phyloP scores from a whole-genome alignment of 805 yeast genomes.

The Kurtzmaniella fragi region DNA sequence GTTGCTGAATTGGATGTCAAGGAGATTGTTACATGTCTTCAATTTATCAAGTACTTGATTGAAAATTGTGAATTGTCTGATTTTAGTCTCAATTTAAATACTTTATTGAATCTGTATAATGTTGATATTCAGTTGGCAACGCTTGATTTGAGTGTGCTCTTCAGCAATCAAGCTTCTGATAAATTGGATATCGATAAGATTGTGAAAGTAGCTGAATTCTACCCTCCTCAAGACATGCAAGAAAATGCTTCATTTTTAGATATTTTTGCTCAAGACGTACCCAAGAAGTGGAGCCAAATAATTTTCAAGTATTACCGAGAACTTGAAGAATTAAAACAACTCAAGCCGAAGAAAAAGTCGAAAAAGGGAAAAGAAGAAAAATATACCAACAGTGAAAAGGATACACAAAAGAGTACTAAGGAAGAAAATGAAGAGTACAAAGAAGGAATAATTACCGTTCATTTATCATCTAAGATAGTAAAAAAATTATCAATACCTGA shows the following conservation, averaged over 20 bases:
- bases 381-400: slow-evolving; percentile 2
- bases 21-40: slow-evolving; percentile 47
- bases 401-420: not conserved
- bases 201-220: slow-evolving; percentile 48
- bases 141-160: slow-evolving; percentile 50
- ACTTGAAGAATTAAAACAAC: slow-evolving; percentile 5
- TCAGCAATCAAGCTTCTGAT: slow-evolving; percentile 41
- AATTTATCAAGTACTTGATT: slow-evolving; percentile 58
- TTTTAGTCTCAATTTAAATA: slow-evolving; percentile 62
- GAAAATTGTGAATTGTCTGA: slow-evolving; percentile 55
- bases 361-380: slow-evolving; percentile 13
- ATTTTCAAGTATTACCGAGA: slow-evolving; percentile 46
- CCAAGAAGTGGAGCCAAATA: slow-evolving; percentile 56
- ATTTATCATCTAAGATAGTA: slow-evolving; percentile 47
- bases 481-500: slow-evolving; percentile 52
- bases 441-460: slow-evolving; percentile 1
- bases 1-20: slow-evolving; percentile 44
- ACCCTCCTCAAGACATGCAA: slow-evolving; percentile 42
- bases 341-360: slow-evolving; percentile 11
- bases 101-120: slow-evolving; percentile 56
- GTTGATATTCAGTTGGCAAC: slow-evolving; percentile 56
- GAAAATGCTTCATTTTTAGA: slow-evolving; percentile 46
- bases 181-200: slow-evolving; percentile 37
- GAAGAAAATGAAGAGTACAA: not conserved
- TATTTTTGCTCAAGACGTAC: slow-evolving; percentile 36